These are phyloP conservation scores for Camillea tinctor DNA, from an alignment of 2,329 filamentous ascomycete species.

Conservation along the genomic window DNA sequence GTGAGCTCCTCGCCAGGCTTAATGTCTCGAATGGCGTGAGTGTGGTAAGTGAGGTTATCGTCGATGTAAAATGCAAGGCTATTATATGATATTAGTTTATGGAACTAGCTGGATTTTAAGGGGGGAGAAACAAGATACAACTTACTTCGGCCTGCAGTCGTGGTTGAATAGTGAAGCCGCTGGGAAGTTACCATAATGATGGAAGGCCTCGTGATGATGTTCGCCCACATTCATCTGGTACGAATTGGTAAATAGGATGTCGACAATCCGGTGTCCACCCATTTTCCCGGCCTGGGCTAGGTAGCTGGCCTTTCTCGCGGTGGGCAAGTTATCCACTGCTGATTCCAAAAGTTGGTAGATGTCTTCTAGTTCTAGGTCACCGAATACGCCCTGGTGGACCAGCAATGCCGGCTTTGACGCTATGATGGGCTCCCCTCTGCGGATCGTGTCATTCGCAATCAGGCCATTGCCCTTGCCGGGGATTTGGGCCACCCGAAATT, in stretches of 20 bases:
- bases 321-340: conserved; percentile 19
- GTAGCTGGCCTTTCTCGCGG: conserved; percentile 15
- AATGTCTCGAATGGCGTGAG: conserved; percentile 35
- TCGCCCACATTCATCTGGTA: conserved; percentile 22
- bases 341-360: conserved; percentile 20
- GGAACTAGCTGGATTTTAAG: background rate
- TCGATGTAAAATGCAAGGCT: conserved; percentile 37
- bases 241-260: conserved; percentile 28
- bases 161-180: conserved; percentile 41
- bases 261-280: conserved; percentile 23
- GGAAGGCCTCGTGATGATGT: background rate
- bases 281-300: conserved; percentile 20
- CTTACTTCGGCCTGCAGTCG: conserved; percentile 40
- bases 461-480: conserved; percentile 24
- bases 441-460: conserved; percentile 20
- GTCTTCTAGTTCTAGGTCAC: conserved; percentile 19
- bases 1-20: conserved; percentile 38
- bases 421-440: conserved; percentile 24
- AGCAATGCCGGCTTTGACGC: conserved; percentile 21
- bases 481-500: conserved; percentile 11
- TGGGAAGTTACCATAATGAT: conserved; percentile 33
- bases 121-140: background rate
- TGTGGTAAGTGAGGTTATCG: conserved; percentile 37
- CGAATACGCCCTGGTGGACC: conserved; percentile 20
- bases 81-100: background rate